Evolutionary conservation across 2,329 filamentous ascomycete genomes (phyloP).

Genomic region (Stemphylium lycopersici): DNA sequence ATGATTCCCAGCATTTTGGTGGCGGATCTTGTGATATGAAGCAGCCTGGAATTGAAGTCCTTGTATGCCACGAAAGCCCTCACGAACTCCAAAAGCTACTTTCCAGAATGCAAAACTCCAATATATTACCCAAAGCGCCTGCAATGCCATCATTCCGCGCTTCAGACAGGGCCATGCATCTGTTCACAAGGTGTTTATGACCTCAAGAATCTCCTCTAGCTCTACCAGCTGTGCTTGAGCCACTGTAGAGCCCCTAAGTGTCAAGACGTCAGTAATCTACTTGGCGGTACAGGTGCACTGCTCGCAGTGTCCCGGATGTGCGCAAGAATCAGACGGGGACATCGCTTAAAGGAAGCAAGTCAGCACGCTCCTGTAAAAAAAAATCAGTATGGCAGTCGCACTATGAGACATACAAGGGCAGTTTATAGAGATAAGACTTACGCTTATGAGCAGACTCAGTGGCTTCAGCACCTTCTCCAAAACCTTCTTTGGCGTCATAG

Average conservation of each 20-base stretch:
- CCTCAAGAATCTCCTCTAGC: slow-evolving; percentile 1
- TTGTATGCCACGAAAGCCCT: no score
- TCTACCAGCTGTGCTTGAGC: slow-evolving; percentile 13
- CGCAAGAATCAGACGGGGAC: neutral
- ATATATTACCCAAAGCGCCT: neutral
- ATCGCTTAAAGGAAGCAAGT: neutral
- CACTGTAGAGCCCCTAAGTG: slow-evolving; percentile 17
- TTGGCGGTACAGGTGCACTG: slow-evolving; percentile 9
- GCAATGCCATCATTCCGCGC: neutral
- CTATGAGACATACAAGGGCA: neutral
- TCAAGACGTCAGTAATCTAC: slow-evolving; percentile 14
- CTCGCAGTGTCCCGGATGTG: neutral
- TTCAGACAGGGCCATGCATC: no score
- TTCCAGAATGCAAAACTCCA: no score
- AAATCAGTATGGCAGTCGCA: neutral
- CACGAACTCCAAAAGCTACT: no score
- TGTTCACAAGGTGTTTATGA: neutral
- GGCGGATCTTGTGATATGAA: neutral
- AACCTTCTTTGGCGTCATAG: slow-evolving; percentile 11
- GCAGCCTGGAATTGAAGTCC: neutral
- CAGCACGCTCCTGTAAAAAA: neutral
- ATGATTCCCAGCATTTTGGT: no score
- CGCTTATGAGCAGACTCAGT: neutral
- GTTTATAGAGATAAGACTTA: neutral
- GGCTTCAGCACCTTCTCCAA: neutral